Evolutionary conservation across 2,329 filamentous ascomycete species (phyloP).

Genomic region (Sarocladiaceae sp.): DNA sequence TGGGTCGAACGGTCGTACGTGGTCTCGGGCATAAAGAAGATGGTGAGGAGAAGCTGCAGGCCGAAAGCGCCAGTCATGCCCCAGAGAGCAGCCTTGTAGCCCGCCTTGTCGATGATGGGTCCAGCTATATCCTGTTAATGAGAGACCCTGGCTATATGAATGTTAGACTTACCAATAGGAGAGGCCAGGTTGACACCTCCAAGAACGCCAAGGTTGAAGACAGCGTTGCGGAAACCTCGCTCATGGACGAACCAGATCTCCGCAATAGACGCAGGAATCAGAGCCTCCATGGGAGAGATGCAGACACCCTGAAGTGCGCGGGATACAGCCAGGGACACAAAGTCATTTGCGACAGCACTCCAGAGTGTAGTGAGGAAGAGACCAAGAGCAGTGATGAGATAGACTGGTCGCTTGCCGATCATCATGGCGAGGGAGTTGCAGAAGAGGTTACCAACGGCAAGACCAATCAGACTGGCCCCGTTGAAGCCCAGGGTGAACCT

Average conservation of each 20-base stretch:
- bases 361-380: neutral
- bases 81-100: neutral
- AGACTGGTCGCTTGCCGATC: constrained; percentile 1
- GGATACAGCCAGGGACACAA: neutral
- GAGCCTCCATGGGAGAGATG: constrained; percentile 1
- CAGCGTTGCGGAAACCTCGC: constrained; percentile 2
- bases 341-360: constrained; percentile 1
- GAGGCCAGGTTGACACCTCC: constrained; percentile 1
- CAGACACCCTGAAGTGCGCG: neutral
- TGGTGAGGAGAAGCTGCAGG: neutral
- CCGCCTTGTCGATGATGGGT: constrained; percentile 4
- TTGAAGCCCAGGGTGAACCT: constrained; percentile 1
- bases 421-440: constrained; percentile 6
- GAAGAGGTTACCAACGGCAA: constrained; percentile 4
- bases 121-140: neutral
- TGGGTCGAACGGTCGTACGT: neutral
- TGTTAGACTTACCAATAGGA: neutral
- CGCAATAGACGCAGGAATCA: constrained; percentile 4
- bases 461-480: constrained; percentile 3
- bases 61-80: constrained; percentile 5
- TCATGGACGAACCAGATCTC: constrained; percentile 3
- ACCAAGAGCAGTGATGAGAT: constrained; percentile 1
- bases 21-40: constrained; percentile 3
- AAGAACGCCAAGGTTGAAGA: constrained; percentile 3
- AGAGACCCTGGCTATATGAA: neutral